Conservation (phyloP, 2,329 filamentous ascomycete genomes). For the Exophiala calicioides region DNA sequence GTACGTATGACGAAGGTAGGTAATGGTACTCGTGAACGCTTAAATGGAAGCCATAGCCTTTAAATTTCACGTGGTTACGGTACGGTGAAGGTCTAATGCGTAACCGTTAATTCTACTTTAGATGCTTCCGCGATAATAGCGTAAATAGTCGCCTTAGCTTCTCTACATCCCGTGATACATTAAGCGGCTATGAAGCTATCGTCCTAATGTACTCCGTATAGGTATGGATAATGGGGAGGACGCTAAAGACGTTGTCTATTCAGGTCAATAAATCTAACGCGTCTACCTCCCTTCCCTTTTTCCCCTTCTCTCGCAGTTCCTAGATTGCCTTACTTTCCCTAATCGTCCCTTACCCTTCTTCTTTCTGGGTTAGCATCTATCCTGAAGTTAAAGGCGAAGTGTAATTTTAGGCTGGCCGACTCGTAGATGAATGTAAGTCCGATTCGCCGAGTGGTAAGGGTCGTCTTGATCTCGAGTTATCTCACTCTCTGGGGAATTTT, state of each 20-base stretch:
- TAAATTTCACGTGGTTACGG: no score
- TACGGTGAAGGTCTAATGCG: no score
- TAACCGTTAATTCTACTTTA: no score
- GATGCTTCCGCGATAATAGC: no score
- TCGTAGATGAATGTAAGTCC: conserved; percentile 10
- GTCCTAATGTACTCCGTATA: no score
- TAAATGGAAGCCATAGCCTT: no score
- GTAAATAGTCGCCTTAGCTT: no score
- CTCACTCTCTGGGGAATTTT: conserved; percentile 14
- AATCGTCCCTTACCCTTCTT: conserved; percentile 6
- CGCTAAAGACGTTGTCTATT: conserved; percentile 12
- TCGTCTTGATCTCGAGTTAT: conserved; percentile 14
- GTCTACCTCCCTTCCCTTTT: conserved; percentile 3
- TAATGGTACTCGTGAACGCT: no score
- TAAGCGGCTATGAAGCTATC: no score
- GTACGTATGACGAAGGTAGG: no score
- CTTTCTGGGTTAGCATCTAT: conserved; percentile 12
- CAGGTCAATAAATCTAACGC: conserved; percentile 10
- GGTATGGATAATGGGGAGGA: no score
- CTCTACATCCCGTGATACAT: no score
- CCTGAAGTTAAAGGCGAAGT: conserved; percentile 15
- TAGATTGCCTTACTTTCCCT: conserved; percentile 7
- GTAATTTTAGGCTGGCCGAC: conserved; percentile 16
- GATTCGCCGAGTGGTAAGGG: conserved; percentile 7
- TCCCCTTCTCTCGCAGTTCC: conserved; percentile 8